Conservation (phyloP, 805 yeast genomes). For the Candida stauntonica region DNA sequence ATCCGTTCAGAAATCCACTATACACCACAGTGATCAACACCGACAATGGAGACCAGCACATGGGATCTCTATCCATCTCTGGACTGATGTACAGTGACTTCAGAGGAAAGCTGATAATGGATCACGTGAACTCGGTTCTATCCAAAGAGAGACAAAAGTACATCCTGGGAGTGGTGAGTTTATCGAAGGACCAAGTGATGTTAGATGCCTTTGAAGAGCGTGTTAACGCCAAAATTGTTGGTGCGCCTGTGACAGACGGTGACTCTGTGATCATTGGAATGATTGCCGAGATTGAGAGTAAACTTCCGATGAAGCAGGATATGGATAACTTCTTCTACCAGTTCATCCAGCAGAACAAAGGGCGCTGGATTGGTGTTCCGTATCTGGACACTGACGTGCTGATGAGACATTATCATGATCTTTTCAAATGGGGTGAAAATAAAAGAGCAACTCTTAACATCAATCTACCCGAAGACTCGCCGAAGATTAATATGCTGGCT, state of each 20-base stretch:
- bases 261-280: slow-evolving; percentile 3
- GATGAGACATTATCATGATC: neutral
- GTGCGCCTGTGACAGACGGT: slow-evolving; percentile 1
- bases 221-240: slow-evolving; percentile 1
- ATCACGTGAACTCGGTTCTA: slow-evolving; percentile 5
- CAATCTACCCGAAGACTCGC: slow-evolving; percentile 3
- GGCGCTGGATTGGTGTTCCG: slow-evolving; percentile 8
- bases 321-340: slow-evolving; percentile 8
- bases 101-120: slow-evolving; percentile 1
- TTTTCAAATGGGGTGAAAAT: neutral
- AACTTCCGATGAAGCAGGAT: slow-evolving; percentile 1
- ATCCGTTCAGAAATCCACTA: slow-evolving; percentile 8
- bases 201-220: slow-evolving; percentile 8
- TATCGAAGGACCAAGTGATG: slow-evolving; percentile 6
- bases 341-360: slow-evolving; percentile 5
- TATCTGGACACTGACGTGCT: slow-evolving; percentile 2
- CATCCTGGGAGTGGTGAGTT: slow-evolving; percentile 1
- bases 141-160: slow-evolving; percentile 6
- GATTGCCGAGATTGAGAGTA: slow-evolving; percentile 7
- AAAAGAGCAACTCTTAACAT: slow-evolving; percentile 3
- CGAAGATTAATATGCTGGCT: slow-evolving; percentile 4
- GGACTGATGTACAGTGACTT: slow-evolving; percentile 3
- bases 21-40: slow-evolving; percentile 5
- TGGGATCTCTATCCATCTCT: slow-evolving; percentile 4
- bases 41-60: neutral